Evolutionary conservation across 2,329 filamentous ascomycete species (phyloP).

Genomic region (Moelleriella libera): DNA sequence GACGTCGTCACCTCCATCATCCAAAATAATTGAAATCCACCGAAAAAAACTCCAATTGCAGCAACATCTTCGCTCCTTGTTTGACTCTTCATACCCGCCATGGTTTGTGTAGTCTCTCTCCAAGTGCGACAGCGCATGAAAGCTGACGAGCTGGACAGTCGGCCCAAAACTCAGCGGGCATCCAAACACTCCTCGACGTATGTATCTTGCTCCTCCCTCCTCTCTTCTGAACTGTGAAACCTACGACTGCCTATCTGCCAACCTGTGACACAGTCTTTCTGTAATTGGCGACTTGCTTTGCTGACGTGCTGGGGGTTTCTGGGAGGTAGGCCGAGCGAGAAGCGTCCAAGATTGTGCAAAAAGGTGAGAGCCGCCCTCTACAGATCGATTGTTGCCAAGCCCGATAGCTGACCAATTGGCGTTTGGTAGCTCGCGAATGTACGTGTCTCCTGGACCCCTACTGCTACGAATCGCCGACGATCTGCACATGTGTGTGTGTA

Average conservation of each 20-base stretch:
- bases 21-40: no score
- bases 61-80: no score
- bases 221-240: neutral
- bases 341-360: conserved; percentile 97
- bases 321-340: conserved; percentile 74
- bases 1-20: no score
- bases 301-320: no score
- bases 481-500: neutral
- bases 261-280: no score
- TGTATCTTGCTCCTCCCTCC: conserved; percentile 15
- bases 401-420: neutral
- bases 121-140: no score
- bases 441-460: conserved; percentile 18
- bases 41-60: no score
- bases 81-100: conserved; percentile 1
- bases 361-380: conserved; percentile 45
- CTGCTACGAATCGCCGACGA: neutral
- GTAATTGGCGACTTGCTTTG: no score
- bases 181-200: conserved; percentile 98
- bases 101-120: conserved; percentile 3
- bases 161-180: conserved; percentile 95
- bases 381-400: neutral
- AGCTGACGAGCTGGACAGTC: conserved; percentile 41
- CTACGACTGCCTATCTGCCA: no score
- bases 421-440: conserved; percentile 72